A percentile compares a stretch with the other conserved stretches of the same genome.
These are phyloP conservation scores for Brassica nigra DNA, from an alignment of 345 rosid species.

Conservation along the genomic window DNA sequence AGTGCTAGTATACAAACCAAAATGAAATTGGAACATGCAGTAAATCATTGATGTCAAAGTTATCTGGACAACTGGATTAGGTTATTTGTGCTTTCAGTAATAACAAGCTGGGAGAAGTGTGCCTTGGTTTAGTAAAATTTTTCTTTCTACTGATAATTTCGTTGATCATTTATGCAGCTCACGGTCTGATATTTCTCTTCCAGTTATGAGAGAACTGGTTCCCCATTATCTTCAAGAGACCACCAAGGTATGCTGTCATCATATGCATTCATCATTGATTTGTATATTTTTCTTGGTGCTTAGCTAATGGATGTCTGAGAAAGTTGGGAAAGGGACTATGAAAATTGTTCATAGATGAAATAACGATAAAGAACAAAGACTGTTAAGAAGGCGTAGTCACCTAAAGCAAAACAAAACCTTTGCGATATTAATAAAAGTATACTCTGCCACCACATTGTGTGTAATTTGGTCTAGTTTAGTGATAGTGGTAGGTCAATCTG, in stretches of 20 bases:
- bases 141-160: slow-evolving; percentile 9
- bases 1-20: slow-evolving; percentile 23
- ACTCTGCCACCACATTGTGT: slow-evolving; percentile 25
- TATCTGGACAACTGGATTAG: slow-evolving; percentile 23
- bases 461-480: slow-evolving; percentile 17
- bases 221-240: slow-evolving; percentile 95
- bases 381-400: slow-evolving; percentile 20
- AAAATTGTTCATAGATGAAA: not conserved
- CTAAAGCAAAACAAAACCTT: slow-evolving; percentile 10
- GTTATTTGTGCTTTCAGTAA: slow-evolving; percentile 5
- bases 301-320: slow-evolving; percentile 13
- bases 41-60: slow-evolving; percentile 18
- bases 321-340: slow-evolving; percentile 25
- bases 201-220: slow-evolving; percentile 89
- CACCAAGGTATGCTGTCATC: slow-evolving; percentile 66
- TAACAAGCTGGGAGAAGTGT: slow-evolving; percentile 10
- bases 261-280: slow-evolving; percentile 18
- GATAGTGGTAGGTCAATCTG: slow-evolving; percentile 10
- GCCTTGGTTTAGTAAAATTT: slow-evolving; percentile 10
- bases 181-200: slow-evolving; percentile 93
- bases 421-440: slow-evolving; percentile 2
- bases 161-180: slow-evolving; percentile 54
- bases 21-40: slow-evolving; percentile 18
- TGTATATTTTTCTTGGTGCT: not conserved
- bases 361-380: slow-evolving; percentile 16